These are phyloP conservation scores for Croton setiger DNA, from an alignment of 441 rosid species.

Conservation along the genomic window DNA sequence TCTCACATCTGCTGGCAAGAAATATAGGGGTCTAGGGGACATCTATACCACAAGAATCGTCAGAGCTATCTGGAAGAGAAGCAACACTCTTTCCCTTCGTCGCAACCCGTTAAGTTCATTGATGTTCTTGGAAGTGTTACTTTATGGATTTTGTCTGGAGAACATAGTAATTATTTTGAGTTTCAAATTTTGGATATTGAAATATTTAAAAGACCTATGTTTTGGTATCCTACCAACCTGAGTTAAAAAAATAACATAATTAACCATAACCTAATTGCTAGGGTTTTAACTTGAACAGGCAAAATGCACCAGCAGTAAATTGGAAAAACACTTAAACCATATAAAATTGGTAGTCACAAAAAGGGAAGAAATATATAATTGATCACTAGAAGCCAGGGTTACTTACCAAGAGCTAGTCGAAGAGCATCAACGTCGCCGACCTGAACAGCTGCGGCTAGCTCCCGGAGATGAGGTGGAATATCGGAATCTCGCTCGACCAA, in stretches of 20 bases:
- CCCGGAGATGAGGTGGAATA: slow-evolving; percentile 63
- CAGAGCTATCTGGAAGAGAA: slow-evolving; percentile 91
- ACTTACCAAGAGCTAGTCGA: slow-evolving; percentile 58
- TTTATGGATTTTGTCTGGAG: slow-evolving; percentile 17
- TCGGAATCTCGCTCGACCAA: slow-evolving; percentile 44
- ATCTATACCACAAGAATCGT: slow-evolving; percentile 67
- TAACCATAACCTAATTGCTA: background rate
- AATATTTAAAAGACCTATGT: background rate
- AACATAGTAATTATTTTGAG: slow-evolving; percentile 15
- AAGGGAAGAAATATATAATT: background rate
- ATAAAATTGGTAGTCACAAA: background rate
- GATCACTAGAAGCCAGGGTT: too few species aligned
- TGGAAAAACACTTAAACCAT: background rate
- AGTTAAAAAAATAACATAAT: background rate
- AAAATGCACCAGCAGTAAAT: background rate
- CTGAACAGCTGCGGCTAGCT: slow-evolving; percentile 62
- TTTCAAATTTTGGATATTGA: slow-evolving; percentile 24
- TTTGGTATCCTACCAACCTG: slow-evolving; percentile 14
- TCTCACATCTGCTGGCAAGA: slow-evolving; percentile 86
- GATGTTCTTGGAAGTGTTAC: slow-evolving; percentile 11
- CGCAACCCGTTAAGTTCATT: slow-evolving; percentile 58
- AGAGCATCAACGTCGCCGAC: slow-evolving; percentile 63
- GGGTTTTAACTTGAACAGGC: background rate
- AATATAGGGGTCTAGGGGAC: slow-evolving; percentile 90
- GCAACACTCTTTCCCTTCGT: slow-evolving; percentile 63